Base-by-base conservation (phyloP, 768 basidiomycete species). In the Boletus tylopilopsis region DNA sequence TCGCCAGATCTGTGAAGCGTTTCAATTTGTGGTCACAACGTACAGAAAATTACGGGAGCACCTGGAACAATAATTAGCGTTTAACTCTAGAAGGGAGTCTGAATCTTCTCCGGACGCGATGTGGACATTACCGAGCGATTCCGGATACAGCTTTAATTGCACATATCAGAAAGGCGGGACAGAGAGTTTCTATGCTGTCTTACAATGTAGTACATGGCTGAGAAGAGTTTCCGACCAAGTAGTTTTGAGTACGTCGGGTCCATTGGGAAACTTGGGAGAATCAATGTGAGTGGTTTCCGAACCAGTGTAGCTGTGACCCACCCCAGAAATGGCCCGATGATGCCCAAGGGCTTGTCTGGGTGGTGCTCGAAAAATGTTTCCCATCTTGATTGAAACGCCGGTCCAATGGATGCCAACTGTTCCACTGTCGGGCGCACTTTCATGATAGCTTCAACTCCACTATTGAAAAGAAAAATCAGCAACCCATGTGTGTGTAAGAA, bases 291-390 rank as follows among this genome's bases (percentile, higher is more conserved):
- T n/a, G 2, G 21, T 36, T 35, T 23, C 19, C 6, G 35, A 30
- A 8, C n/a, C 10, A 12, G n/a, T 23, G 21, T 10, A 41, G 22
- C 4, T 16, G 1, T 12, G 18, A 80, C 71, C 41, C 54, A 81
- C 78, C 70, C 72, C 4, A 75, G 63, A 18, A 74, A 51, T 0
- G 70, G 51, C 0, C 64, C 74, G 10, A 80, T 58, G 35, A 72
- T 69, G 36, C 75, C 54, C 15, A 80, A 72, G 8, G 82, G 74
- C 52, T 84, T 85, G 56, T 85, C 84, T 0, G 77, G 76, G 8
- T 64, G 68, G 18, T 68, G 60, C 21, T 62, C 69, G 39, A 78
- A 85, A 60, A 77, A 79, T 10, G 64, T 61, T 2, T 75, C 64
- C 84, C 84, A 87, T 42, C 72, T 64, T 19, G 60, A 47, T 33